Base-by-base conservation (phyloP, 192 early-diverging fungal species). In the Backusella sp. region DNA sequence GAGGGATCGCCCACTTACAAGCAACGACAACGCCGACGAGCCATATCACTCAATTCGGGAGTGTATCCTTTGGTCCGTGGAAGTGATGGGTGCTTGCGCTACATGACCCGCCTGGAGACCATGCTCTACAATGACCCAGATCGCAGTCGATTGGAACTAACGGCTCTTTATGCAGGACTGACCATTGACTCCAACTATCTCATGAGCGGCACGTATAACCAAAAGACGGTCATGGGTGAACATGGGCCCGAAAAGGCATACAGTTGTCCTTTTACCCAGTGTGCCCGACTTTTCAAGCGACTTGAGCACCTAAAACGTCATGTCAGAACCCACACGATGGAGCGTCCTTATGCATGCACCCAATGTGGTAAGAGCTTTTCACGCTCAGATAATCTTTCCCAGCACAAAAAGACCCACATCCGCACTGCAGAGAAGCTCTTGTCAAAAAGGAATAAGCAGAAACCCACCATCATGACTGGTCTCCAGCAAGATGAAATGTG, bases 1-100 rank as follows among this genome's bases (percentile, higher is more conserved):
- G 92, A 92, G 69, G 90, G 90, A 3, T 90, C 90, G 0, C 90
- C 92, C 41, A 90, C 87, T 11, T 93, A 92, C 81, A 93, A 93
- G 76, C 91, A 93, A 79, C 84, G 92, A 32, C 83, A 89, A 41
- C 80, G 90, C 44, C 35, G 68, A 41, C 79, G 88, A 36, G 82
- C 88, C 32, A 81, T 78, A 35, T 89, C 86, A 0, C 39, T 73
- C 30, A 72, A 37, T 6, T 34, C 59, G 12, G 23, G 72, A 34
- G 17, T 30, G 8, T 46, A 70, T 34, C 28, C 49, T 30, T 66
- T 49, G 53, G 19, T 49, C 69, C n/a, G 2, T 28, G 56, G 56
- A 62, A 62, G 26, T 62, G 56, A 62, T 4, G 56, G 56, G 6
- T 66, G 53, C 17, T 37, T 42, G 26, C 26, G 32, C 17, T 36